These are phyloP conservation scores for Platanthera zijinensis DNA, from an alignment of 106 monocot genomes.

Conservation along the genomic window DNA sequence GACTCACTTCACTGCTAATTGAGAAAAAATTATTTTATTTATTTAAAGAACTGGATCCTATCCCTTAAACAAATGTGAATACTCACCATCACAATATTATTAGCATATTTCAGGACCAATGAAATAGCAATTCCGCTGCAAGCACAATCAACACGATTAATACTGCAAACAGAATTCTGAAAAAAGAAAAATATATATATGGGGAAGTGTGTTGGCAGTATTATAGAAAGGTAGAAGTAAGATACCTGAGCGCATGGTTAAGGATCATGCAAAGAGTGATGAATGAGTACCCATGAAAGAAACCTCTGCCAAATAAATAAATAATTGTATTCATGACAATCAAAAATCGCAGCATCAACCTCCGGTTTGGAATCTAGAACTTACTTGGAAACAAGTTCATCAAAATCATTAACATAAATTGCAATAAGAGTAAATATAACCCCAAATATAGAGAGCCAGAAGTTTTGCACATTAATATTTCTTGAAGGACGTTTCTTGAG, in stretches of 20 bases:
- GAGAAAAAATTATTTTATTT: neutral
- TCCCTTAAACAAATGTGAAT: neutral
- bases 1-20: too few relatives aligned
- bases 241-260: constrained; percentile 93
- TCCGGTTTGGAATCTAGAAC: neutral
- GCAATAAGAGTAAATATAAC: constrained; percentile 87
- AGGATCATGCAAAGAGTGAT: constrained; percentile 91
- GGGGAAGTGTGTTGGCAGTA: neutral
- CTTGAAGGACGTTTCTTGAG: constrained; percentile 92
- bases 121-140: constrained; percentile 97
- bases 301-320: constrained; percentile 46
- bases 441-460: constrained; percentile 93
- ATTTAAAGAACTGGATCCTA: neutral
- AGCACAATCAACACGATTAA: constrained; percentile 2
- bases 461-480: constrained; percentile 99
- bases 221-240: too few relatives aligned
- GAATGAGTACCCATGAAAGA: constrained; percentile 92
- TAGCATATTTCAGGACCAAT: constrained; percentile 93
- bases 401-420: constrained; percentile 85
- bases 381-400: constrained; percentile 83
- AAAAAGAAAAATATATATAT: neutral
- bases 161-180: neutral
- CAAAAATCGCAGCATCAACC: too few relatives aligned
- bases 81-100: constrained; percentile 96
- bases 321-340: too few relatives aligned